Evolutionary conservation across 2,329 filamentous ascomycete genomes (phyloP), one percentile per base, ranked within the genome.

Genomic region (Leptographium galeiforme): DNA sequence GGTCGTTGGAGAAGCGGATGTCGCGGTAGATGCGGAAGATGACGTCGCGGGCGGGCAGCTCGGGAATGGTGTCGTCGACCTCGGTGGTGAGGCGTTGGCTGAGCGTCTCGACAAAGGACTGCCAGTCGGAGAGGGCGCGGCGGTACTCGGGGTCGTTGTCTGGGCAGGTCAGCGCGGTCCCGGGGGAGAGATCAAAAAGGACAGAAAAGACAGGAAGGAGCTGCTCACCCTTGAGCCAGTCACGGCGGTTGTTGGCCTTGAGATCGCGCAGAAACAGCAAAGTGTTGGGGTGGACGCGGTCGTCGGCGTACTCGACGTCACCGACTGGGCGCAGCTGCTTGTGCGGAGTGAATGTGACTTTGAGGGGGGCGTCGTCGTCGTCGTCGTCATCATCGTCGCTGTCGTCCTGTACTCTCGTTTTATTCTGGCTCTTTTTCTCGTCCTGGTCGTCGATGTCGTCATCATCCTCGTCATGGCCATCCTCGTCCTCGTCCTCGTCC

Each of bases 1-100:
- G 85, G 62, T 95, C 84, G 60, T 87, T 85, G 62, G 78, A 86
- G 69, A 95, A 95, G 53, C 89, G 81, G 45, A 93, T 77, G 61
- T 95, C 89, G 61, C 89, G 77, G 67, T 95, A 89, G 55, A 95
- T 93, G 56, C 89, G 83, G 65, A 91, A 95, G 48, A 89, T 81
- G 60, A 95, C 72, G 63, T 95, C 89, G 66, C 94, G 93, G 52
- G 84, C 73, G 1, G 90, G 90, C 25, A 95, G 71, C 61, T 95
- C 89, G 1, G 90, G 90, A 44, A 95, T 80, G 1, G 89, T 94
- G 53, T 85, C 80, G 64, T 96, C 90, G 41, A 77, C 74, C 55
- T 84, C 80, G 38, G 48, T 44, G 19, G 78, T 77, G 52, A 95
- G 75, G 57, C 81, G 84, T 56, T 84, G 74, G 1, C 85, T 87